Evolutionary conservation across 2,329 filamentous ascomycete genomes (phyloP).

Genomic region (Dissoconium aciculare): DNA sequence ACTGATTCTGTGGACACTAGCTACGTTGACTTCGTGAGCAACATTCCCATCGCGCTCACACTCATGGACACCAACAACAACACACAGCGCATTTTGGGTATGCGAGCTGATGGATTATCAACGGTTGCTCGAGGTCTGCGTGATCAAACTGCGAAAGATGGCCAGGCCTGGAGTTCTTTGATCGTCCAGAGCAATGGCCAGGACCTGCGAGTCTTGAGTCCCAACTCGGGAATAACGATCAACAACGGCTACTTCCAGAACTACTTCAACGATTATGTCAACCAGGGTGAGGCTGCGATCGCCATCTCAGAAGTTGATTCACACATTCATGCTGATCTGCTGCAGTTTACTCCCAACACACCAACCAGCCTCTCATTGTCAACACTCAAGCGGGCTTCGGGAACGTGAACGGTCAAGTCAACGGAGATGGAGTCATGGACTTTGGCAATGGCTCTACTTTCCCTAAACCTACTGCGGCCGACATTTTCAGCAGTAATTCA

Average conservation of each 20-base stretch:
- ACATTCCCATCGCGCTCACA: conserved; percentile 28
- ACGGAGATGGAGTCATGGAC: conserved; percentile 27
- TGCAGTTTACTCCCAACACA: conserved; percentile 35
- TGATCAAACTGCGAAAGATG: conserved; percentile 42
- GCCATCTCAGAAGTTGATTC: not conserved
- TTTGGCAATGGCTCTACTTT: conserved; percentile 38
- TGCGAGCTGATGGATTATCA: conserved; percentile 42
- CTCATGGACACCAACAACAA: conserved; percentile 24
- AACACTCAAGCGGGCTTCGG: conserved; percentile 50
- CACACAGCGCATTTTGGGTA: conserved; percentile 41
- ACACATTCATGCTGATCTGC: not conserved
- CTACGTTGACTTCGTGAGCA: conserved; percentile 27
- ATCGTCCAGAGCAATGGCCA: conserved; percentile 29
- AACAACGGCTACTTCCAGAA: conserved; percentile 34
- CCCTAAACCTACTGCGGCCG: conserved; percentile 40
- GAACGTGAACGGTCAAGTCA: conserved; percentile 27
- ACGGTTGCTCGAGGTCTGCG: conserved; percentile 40
- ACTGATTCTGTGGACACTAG: no score
- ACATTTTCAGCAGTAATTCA: conserved; percentile 53
- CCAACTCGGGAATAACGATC: conserved; percentile 32
- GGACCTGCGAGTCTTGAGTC: conserved; percentile 30
- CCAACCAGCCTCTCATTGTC: conserved; percentile 35
- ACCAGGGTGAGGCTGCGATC: conserved; percentile 20
- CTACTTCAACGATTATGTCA: conserved; percentile 40
- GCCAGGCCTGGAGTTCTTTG: conserved; percentile 47